Evolutionary conservation across 768 basidiomycete species (phyloP), one percentile per base, ranked within the genome.

Genomic region (Phanerochaete carnosa): DNA sequence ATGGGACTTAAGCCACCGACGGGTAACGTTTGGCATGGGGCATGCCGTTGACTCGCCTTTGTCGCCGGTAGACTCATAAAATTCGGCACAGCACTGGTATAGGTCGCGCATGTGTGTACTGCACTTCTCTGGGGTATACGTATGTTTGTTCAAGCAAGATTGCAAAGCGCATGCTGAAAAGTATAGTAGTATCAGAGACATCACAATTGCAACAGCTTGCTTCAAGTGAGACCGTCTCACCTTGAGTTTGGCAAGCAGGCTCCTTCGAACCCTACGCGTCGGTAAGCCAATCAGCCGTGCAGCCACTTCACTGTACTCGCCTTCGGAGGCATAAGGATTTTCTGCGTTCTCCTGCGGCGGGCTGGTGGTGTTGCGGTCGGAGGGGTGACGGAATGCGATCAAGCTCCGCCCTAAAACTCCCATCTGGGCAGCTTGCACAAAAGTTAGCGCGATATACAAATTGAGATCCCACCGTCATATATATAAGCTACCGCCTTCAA

Each of bases 101-200:
- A 91, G 76, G 25, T 72, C 75, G 54, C 80, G 74, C 23, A 90
- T 66, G 12, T 78, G 68, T 9, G 72, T 66, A 45, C 85, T 75
- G 66, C 89, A 91, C 62, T 79, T 84, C 22, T 88, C 87, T 0
- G 86, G 88, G 2, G 64, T 65, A 66, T 88, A 90, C 0, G 84
- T 87, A 69, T 90, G 80, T 61, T 80, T 84, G 55, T 78, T 79
- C 30, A 90, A 75, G 67, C 89, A 91, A 1, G 74, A 58, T 46
- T 90, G 89, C 2, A 90, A 74, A 23, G 76, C 70, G 66, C 89
- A 90, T 0, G 89, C 89, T 90, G 65, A 28, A 30, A 25, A 26
- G 23, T 12, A 28, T 12, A 6, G 28, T 26, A 37, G 39, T 12
- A 55, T n/a, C 16, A 11, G 37, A 16, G 23, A 13, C 35, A 2